These are phyloP conservation scores for Cardamine occulta DNA, from an alignment of 345 rosid genomes.

Conservation along the genomic window DNA sequence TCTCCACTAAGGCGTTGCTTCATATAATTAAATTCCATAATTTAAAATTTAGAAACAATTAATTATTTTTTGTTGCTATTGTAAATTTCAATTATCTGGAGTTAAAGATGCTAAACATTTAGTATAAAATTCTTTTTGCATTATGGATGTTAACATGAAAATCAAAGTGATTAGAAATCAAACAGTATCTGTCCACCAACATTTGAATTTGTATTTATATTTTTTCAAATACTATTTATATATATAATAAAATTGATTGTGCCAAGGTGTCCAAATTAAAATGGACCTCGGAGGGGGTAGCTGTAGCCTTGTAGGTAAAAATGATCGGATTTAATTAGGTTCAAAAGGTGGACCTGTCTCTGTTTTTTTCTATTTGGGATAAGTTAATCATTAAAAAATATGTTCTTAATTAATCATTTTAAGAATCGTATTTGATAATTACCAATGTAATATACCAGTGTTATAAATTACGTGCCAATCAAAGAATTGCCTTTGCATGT, in stretches of 20 bases:
- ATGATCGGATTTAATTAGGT: slow-evolving; percentile 13
- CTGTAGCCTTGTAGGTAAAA: background rate
- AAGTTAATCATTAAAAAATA: background rate
- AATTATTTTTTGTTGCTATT: background rate
- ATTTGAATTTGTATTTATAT: background rate
- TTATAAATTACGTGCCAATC: background rate
- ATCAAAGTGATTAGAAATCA: background rate
- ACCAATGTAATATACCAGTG: background rate
- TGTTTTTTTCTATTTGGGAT: slow-evolving; percentile 1
- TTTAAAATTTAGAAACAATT: background rate
- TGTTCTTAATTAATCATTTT: background rate
- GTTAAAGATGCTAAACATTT: background rate
- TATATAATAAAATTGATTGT: slow-evolving; percentile 4
- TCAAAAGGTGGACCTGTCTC: background rate
- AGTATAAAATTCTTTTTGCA: background rate
- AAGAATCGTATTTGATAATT: background rate
- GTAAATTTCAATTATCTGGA: background rate
- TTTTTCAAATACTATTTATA: background rate
- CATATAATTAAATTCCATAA: background rate
- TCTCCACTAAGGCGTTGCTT: background rate
- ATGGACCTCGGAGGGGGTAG: slow-evolving; percentile 1
- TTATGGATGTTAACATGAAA: background rate
- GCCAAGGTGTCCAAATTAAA: slow-evolving; percentile 21
- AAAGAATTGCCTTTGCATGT: background rate
- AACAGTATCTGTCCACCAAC: background rate